Percentiles rank a stretch among this genome's conserved stretches.
Evolutionary conservation across 768 basidiomycete species (phyloP).

Genomic region (Lactifluus volemus): DNA sequence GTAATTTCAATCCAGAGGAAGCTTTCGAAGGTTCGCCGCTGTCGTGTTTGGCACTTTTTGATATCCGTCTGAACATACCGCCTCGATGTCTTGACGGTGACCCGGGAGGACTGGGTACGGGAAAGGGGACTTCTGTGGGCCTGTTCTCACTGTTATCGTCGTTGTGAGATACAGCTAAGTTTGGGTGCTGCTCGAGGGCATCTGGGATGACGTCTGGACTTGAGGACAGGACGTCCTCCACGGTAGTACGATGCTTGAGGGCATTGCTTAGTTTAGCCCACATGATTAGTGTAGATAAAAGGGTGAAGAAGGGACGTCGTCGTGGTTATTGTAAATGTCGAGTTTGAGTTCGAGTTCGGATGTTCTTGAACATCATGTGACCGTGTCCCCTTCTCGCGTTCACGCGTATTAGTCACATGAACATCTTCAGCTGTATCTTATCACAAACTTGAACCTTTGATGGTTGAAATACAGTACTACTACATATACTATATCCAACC

Average conservation of each 20-base stretch:
- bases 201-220: conserved; percentile 10
- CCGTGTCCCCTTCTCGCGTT: neutral
- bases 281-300: conserved; percentile 9
- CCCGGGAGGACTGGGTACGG: conserved; percentile 15
- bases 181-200: conserved; percentile 13
- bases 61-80: conserved; percentile 17
- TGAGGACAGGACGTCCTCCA: conserved; percentile 8
- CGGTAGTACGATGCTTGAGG: conserved; percentile 11
- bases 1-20: conserved; percentile 13
- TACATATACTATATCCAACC: too few relatives aligned
- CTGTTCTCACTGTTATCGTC: conserved; percentile 7
- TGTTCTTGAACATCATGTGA: conserved; percentile 3
- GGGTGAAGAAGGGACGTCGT: neutral
- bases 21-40: conserved; percentile 10
- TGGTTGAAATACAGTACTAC: too few relatives aligned
- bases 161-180: conserved; percentile 4
- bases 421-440: too few relatives aligned
- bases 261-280: conserved; percentile 16
- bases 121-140: conserved; percentile 12
- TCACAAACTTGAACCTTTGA: too few relatives aligned
- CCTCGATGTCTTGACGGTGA: conserved; percentile 17
- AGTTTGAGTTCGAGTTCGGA: conserved; percentile 12
- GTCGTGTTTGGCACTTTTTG: conserved; percentile 16
- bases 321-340: conserved; percentile 8
- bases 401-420: too few relatives aligned